These are phyloP conservation scores for Blumeria hordei DNA, from an alignment of 2,329 filamentous ascomycete genomes.

Conservation along the genomic window DNA sequence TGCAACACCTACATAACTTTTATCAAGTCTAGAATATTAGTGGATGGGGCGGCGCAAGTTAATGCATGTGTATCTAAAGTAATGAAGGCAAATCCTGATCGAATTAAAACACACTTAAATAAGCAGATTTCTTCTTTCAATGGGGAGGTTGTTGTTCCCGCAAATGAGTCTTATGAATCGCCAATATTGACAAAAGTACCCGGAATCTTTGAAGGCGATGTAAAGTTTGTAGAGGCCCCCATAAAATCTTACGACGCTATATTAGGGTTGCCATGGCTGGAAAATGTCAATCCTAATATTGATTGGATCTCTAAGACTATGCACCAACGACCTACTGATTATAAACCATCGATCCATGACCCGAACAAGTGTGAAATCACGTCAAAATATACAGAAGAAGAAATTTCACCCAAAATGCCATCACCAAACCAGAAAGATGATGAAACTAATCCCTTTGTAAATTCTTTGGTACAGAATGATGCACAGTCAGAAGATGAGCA, in stretches of 20 bases:
- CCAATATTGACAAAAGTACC: background rate
- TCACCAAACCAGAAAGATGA: background rate
- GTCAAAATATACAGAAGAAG: background rate
- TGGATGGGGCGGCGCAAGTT: background rate
- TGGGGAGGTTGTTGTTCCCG: background rate
- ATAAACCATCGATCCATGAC: background rate
- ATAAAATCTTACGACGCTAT: background rate
- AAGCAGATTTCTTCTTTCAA: background rate
- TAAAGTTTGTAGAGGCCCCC: background rate
- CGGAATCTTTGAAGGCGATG: background rate
- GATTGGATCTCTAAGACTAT: background rate
- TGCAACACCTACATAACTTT: too few species aligned
- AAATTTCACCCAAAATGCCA: background rate
- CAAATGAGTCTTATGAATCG: background rate
- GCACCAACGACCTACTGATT: background rate
- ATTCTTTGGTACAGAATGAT: background rate
- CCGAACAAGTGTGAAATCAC: background rate
- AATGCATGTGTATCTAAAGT: slow-evolving; percentile 1
- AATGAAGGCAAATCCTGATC: background rate
- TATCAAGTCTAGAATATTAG: too few species aligned
- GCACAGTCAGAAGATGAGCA: background rate
- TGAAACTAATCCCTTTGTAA: background rate
- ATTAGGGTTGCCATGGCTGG: background rate
- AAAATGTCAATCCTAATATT: background rate
- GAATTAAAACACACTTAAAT: background rate